Base-by-base conservation (phyloP, 2,329 filamentous ascomycete species). In the Truncatella angustata region DNA sequence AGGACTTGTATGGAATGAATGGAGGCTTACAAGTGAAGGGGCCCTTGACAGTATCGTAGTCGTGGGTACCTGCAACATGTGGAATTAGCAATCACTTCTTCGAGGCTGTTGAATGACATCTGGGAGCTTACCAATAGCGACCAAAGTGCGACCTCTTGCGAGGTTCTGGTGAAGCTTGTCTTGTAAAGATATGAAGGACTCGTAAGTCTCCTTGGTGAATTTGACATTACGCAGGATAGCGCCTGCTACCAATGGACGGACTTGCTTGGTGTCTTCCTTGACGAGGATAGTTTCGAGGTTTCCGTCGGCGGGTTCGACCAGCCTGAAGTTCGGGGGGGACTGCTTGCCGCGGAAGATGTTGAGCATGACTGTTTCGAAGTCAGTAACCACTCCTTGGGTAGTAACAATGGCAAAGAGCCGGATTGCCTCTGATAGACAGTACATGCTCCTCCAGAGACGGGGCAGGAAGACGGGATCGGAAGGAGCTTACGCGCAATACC, bases 1-100 rank as follows among this genome's bases (percentile, higher is more conserved):
- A n/a, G n/a, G n/a, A n/a, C n/a, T n/a, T n/a, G n/a, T n/a, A n/a
- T n/a, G n/a, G n/a, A n/a, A n/a, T n/a, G n/a, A n/a, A n/a, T n/a
- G n/a, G n/a, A n/a, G n/a, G n/a, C n/a, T n/a, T n/a, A n/a, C n/a
- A 99, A 52, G 91, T 92, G 81, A 99, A 99, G 43, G 94, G 94
- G 0, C 92, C 94, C 71, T 96, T 78, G 62, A 99, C 78, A 16
- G 90, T 97, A 68, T 97, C 92, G 58, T 97, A 78, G 69, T 99
- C 93, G 72, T 99, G 94, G 3, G 94, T 99, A 62, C n/a, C n/a
- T n/a, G n/a, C n/a, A n/a, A n/a, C n/a, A n/a, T n/a, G n/a, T n/a
- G n/a, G n/a, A n/a, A n/a, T n/a, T n/a, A n/a, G n/a, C n/a, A n/a
- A n/a, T n/a, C n/a, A n/a, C n/a, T n/a, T n/a, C n/a, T n/a, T n/a